phyloP scores from a whole-genome alignment of 176 grass and related monocot species.

The Carex kokanica region DNA sequence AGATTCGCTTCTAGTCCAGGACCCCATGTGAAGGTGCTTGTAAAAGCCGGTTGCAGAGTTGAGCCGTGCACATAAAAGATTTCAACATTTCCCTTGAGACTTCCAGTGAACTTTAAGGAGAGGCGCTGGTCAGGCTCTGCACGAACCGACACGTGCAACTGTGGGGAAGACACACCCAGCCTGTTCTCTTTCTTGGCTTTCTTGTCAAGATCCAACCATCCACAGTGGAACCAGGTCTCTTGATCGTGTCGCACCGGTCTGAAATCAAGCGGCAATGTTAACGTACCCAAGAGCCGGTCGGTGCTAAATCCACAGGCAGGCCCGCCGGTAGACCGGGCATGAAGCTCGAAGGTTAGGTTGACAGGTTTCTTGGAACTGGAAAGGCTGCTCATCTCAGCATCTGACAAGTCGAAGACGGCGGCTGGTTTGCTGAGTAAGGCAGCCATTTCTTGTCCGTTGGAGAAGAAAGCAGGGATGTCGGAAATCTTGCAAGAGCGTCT shows the following conservation, averaged over 20 bases:
- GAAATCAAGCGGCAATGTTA: constrained; percentile 11
- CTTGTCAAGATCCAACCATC: constrained; percentile 19
- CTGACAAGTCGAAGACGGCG: background rate
- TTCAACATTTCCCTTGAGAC: background rate
- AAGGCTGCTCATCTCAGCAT: background rate
- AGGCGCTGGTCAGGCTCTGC: background rate
- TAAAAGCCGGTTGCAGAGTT: background rate
- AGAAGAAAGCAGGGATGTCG: background rate
- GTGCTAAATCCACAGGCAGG: background rate
- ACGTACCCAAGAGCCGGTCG: background rate
- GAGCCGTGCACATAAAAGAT: background rate
- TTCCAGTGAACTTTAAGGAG: background rate
- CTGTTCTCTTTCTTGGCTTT: constrained; percentile 22
- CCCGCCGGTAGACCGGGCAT: background rate
- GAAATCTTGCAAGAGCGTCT: background rate
- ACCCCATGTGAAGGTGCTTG: constrained; percentile 22
- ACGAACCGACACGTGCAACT: constrained; percentile 6
- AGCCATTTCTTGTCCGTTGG: background rate
- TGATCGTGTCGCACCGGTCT: background rate
- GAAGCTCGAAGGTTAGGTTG: background rate
- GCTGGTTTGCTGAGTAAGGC: constrained; percentile 1
- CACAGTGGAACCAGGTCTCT: background rate
- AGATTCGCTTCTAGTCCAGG: background rate
- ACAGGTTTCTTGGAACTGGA: background rate
- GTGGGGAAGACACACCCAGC: background rate